These are phyloP conservation scores for Cyclotella distinguenda DNA, from an alignment of 108 stramenopile genomes.

Conservation along the genomic window DNA sequence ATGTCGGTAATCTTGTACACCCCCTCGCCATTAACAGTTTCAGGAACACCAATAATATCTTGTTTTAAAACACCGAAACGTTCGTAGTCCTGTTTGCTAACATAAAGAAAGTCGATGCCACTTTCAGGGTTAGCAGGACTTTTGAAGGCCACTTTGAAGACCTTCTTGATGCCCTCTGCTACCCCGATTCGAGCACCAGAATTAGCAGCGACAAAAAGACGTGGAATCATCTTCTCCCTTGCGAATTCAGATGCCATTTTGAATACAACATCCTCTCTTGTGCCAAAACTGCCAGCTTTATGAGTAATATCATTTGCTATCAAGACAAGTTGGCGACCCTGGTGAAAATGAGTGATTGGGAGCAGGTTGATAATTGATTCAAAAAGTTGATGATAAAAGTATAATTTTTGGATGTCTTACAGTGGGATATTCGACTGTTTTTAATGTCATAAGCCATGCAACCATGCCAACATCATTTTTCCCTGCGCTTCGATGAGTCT, in stretches of 20 bases:
- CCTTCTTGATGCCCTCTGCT: slow-evolving; percentile 92
- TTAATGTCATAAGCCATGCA: slow-evolving; percentile 95
- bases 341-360: background rate
- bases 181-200: slow-evolving; percentile 96
- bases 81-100: slow-evolving; percentile 85
- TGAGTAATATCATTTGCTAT: slow-evolving; percentile 99
- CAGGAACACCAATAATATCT: slow-evolving; percentile 50
- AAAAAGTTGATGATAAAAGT: background rate
- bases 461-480: slow-evolving; percentile 99
- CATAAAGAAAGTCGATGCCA: slow-evolving; percentile 96
- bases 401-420: slow-evolving; percentile 33
- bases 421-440: slow-evolving; percentile 95
- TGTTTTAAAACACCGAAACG: slow-evolving; percentile 48
- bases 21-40: slow-evolving; percentile 52
- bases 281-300: slow-evolving; percentile 98
- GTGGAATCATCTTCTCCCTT: slow-evolving; percentile 86
- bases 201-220: slow-evolving; percentile 91
- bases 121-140: slow-evolving; percentile 90
- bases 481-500: slow-evolving; percentile 86
- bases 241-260: slow-evolving; percentile 92
- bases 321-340: slow-evolving; percentile 93
- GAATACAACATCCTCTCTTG: slow-evolving; percentile 97
- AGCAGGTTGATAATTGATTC: slow-evolving; percentile 1
- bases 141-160: slow-evolving; percentile 95
- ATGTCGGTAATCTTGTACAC: slow-evolving; percentile 86